Evolutionary conservation across 75 land plant species (phyloP).

Genomic region (Pinus taeda): DNA sequence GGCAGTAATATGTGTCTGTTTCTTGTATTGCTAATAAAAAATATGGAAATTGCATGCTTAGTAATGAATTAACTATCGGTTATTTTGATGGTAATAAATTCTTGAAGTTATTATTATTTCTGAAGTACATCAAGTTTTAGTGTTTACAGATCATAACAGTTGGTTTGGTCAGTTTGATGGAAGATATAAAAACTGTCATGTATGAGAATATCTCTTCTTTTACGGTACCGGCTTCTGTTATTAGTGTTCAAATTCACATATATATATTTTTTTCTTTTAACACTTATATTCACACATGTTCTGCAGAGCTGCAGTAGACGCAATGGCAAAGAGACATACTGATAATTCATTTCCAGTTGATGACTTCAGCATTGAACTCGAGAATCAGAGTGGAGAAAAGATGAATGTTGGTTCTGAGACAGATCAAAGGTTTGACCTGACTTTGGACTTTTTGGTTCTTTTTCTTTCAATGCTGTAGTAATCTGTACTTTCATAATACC

Average conservation of each 20-base stretch:
- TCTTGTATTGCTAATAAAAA: too few species aligned
- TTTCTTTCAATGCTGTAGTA: neutral
- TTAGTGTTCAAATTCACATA: neutral
- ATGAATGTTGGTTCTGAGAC: conserved; percentile 61
- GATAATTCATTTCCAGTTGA: conserved; percentile 65
- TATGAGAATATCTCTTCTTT: neutral
- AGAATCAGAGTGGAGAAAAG: conserved; percentile 79
- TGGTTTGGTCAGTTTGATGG: neutral
- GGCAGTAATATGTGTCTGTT: too few species aligned
- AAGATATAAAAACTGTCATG: neutral
- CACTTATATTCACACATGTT: neutral
- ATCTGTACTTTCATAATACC: neutral
- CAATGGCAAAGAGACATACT: conserved; percentile 59
- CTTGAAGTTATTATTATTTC: neutral
- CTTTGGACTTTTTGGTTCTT: neutral
- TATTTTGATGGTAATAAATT: neutral
- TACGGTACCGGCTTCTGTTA: neutral
- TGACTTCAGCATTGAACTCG: conserved; percentile 70
- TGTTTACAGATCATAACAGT: neutral
- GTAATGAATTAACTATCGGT: too few species aligned
- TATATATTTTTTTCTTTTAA: conserved; percentile 1
- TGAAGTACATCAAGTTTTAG: neutral
- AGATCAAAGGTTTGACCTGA: conserved; percentile 46
- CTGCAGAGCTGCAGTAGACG: conserved; percentile 70
- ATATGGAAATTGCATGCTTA: too few species aligned